Base-by-base conservation (phyloP, 2,329 filamentous ascomycete genomes). In the Davidsoniella neocaledoniae region DNA sequence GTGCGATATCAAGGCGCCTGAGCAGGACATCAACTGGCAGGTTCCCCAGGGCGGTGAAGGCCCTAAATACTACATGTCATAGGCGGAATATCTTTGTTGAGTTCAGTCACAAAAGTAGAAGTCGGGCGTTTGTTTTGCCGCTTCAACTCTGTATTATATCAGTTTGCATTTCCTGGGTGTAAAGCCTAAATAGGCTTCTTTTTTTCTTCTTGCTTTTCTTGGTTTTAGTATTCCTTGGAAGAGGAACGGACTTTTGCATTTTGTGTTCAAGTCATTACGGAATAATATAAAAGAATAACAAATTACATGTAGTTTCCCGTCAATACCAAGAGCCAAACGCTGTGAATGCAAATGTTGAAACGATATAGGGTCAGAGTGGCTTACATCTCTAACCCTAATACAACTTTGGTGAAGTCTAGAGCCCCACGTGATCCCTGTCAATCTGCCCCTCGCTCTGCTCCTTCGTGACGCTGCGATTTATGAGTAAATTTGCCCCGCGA, bases 1-100 rank as follows among this genome's bases (percentile, higher is more conserved):
- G 12, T 98, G 91, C 64, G 91, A 98, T 65, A 98, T 98, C 69
- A 98, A 98, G 70, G 90, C 86, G 14, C 91, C 91, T 6, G 77
- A 81, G 55, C 91, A 98, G 69, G 91, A 96, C 62, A 96, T 98
- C 66, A 95, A 94, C 65, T 94, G 86, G 86, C 78, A 86, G 58
- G 91, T 91, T 29, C 91, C 91, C 5, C 87, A 95, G 63, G 88
- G 91, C 56, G 91, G 90, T 47, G 91, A 81, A 58, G 78, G 78
- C 1, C 78, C 78, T 36, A 81, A 82, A 63, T 82, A 82, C 61
- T 81, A 79, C 64, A 78, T 80, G 76, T 79, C 76, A n/a, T 76
- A 36, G 23, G 29, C 17, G 12, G 40, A 29, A 7, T 43, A 19
- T 37, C n/a, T 33, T 21, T 8, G 33, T 12, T 2, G 39, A 10